Evolutionary conservation across 352 stramenopile genomes (phyloP), one percentile per base, ranked within the genome.

Genomic region (Pelagophyceae sp.): DNA sequence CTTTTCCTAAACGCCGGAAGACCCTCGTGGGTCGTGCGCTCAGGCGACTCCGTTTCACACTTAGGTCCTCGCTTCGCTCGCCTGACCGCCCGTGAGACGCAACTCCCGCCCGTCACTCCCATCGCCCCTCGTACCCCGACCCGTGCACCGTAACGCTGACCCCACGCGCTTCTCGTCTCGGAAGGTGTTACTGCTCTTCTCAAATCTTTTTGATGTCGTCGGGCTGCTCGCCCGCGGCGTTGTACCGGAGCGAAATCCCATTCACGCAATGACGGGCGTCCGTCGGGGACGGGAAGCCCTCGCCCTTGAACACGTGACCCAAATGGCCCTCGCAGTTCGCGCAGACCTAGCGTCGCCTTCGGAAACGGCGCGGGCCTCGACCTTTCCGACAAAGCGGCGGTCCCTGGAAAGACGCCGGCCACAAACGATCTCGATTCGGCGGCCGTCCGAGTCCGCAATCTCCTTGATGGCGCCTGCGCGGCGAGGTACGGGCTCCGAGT

Each of bases 231-330:
- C 3, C 3, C 61, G 61, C n/a, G 5, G 61, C 29, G 33, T 71
- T 31, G 33, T 71, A 71, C 11, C 61, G 61, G 15, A 71, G 61
- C 3, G 3, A 37, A 15, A 40, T 31, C 3, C 61, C 61, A 31
- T 71, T 71, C n/a, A 71, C 50, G 51, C 76, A 80, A n/a, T 80
- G 74, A 1, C 77, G 31, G 51, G 70, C 78, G 58, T 81, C 63
- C 45, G 78, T 81, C 33, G 72, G 64, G 20, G 78, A 80, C 0
- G 32, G 20, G 63, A 81, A 80, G 37, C 78, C 72, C 74, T 81
- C 72, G 33, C 35, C 78, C 40, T 80, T 69, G 78, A 87, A 86
- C 1, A 86, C 81, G 76, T 87, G 83, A 25, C 83, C 83, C 45
- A 87, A 69, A 72, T 87, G 83, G 33, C 77, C 83, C 71, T 67